Base-by-base conservation (phyloP, 2,329 filamentous ascomycete species). In the Paracoccidioides brasiliensis region DNA sequence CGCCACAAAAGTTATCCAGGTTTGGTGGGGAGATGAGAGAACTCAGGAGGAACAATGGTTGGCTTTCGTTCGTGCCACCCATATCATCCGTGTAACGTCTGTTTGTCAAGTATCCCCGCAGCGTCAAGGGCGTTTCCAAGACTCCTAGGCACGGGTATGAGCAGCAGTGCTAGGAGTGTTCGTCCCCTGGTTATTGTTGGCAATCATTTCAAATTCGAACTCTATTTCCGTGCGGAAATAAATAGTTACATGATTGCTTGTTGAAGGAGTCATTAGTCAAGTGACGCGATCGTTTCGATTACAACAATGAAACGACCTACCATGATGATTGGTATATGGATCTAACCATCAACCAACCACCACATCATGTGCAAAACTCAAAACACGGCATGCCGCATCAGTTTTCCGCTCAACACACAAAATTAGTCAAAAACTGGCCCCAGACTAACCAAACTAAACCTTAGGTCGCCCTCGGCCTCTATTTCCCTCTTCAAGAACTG, bases 391-490 rank as follows among this genome's bases (percentile, higher is more conserved):
- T 3, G 15, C 14, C 6, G n/a, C 22, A 37, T 7, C 46, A 15
- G 7, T 14, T 40, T 41, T 28, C 22, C 51, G 15, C 50, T 37
- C 32, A 15, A 38, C 53, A 38, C 7, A 15, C 8, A 8, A 37
- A 37, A 35, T 79, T 70, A 78, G 67, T 80, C 75, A 67, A 83
- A 72, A 53, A 72, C 72, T 60, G 80, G 76, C 43, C 79, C 80
- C 61, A 85, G 65, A 56, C 78, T 80, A 55, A 84, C 78, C 55
- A 84, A 66, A 69, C 81, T 84, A 68, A 85, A 85, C 59, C 82
- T 74, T 69, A 83, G 64, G 67, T 76, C 74, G 6, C 67, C 68
- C 10, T 80, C 80, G 44, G 74, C 74, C 57, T 75, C 73, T 53
- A 73, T 69, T 65, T 84, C 82, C 32, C 76, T 73, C 67, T 76